Conservation (phyloP, 768 basidiomycete genomes). For the Kwoniella newhampshirensis region DNA sequence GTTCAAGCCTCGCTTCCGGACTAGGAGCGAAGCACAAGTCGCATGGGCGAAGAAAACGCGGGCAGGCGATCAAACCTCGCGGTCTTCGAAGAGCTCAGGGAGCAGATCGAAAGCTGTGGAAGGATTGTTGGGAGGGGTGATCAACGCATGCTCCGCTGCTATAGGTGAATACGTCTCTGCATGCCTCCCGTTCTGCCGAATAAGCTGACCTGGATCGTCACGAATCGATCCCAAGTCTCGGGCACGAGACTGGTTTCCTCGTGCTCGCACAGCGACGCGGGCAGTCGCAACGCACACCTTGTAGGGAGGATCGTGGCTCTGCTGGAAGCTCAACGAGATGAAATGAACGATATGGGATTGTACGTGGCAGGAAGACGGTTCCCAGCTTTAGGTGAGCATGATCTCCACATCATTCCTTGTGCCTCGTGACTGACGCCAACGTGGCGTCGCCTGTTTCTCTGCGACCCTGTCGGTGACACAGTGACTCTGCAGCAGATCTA, state of each 20-base stretch:
- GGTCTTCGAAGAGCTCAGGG: background rate
- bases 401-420: background rate
- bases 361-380: constrained; percentile 19
- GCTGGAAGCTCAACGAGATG: constrained; percentile 35
- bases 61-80: background rate
- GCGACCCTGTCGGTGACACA: background rate
- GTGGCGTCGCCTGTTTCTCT: too few relatives aligned
- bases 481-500: constrained; percentile 31
- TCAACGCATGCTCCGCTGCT: background rate
- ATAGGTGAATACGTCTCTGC: constrained; percentile 6
- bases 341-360: constrained; percentile 22
- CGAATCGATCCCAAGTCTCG: too few relatives aligned
- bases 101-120: background rate
- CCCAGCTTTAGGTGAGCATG: constrained; percentile 30
- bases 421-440: too few relatives aligned
- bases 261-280: too few relatives aligned
- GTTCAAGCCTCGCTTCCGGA: constrained; percentile 22
- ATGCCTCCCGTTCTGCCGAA: background rate
- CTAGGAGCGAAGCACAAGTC: background rate
- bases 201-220: background rate
- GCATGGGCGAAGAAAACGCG: background rate
- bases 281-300: too few relatives aligned
- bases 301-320: constrained; percentile 27
- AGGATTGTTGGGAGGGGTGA: constrained; percentile 8
- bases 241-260: too few relatives aligned